A percentile compares a stretch with the other conserved stretches of the same genome.
These are phyloP conservation scores for Pinus tabuliformis DNA, from an alignment of 75 land plant genomes.

Conservation along the genomic window DNA sequence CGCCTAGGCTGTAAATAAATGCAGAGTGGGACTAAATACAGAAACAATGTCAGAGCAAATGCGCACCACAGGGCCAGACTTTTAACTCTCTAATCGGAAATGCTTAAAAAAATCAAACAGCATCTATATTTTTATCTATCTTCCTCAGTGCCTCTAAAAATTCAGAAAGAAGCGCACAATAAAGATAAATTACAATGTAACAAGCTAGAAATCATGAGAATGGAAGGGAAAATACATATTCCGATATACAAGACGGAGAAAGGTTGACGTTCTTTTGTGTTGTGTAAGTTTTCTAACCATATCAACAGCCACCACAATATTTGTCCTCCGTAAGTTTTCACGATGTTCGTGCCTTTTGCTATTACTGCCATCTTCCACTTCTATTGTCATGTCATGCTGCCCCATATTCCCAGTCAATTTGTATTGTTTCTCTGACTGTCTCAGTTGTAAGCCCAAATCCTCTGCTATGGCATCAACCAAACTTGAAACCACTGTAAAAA, in stretches of 20 bases:
- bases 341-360: conserved; percentile 37
- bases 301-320: conserved; percentile 65
- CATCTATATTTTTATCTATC: neutral
- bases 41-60: too few species aligned
- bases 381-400: conserved; percentile 55
- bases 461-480: conserved; percentile 81
- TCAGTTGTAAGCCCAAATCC: conserved; percentile 62
- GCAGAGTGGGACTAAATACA: too few species aligned
- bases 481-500: conserved; percentile 57
- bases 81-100: neutral
- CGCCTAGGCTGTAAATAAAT: too few species aligned
- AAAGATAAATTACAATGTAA: neutral
- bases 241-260: conserved; percentile 70
- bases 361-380: conserved; percentile 25
- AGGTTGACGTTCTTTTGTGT: conserved; percentile 51
- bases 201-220: neutral
- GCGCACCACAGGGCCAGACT: too few species aligned
- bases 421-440: conserved; percentile 38
- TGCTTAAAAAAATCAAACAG: neutral
- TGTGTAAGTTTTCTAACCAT: conserved; percentile 59
- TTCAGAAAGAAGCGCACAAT: neutral
- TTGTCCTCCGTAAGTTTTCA: conserved; percentile 46
- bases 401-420: conserved; percentile 24
- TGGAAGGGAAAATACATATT: conserved; percentile 51
- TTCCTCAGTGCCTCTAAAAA: neutral